These are phyloP conservation scores for Ceriops zippeliana DNA, from an alignment of 345 rosid species.

Conservation along the genomic window DNA sequence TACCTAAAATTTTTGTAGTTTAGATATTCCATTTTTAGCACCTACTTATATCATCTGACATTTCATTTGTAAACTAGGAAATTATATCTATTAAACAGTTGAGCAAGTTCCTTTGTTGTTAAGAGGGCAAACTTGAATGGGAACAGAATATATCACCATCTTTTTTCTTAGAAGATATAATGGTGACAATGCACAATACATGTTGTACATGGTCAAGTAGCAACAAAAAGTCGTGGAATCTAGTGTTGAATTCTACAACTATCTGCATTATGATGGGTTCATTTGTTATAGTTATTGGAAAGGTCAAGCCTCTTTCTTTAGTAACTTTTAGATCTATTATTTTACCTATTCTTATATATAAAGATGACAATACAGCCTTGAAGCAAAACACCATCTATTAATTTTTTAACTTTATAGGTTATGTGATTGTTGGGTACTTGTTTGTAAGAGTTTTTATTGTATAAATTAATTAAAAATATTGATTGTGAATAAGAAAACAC, in stretches of 20 bases:
- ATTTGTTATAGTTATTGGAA: conserved; percentile 69
- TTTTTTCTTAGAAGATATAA: conserved; percentile 34
- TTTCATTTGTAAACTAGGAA: conserved; percentile 45
- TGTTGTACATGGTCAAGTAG: conserved; percentile 69
- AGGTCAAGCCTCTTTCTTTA: conserved; percentile 42
- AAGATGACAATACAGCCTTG: not conserved
- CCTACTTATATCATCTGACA: conserved; percentile 7
- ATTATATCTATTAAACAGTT: conserved; percentile 78
- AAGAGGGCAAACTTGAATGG: conserved; percentile 37
- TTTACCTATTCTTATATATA: not conserved
- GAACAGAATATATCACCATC: conserved; percentile 23
- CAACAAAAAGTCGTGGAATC: conserved; percentile 33
- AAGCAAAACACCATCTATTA: not conserved
- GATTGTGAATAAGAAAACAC: not conserved
- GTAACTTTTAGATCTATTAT: not conserved
- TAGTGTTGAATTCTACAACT: conserved; percentile 53
- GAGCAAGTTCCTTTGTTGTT: conserved; percentile 70
- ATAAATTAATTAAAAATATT: conserved; percentile 1
- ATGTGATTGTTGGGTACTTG: not conserved
- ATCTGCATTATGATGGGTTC: conserved; percentile 61
- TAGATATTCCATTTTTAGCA: conserved; percentile 5
- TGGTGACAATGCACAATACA: conserved; percentile 56
- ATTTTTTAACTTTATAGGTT: not conserved
- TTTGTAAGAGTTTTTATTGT: no score
- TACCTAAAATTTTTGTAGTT: conserved; percentile 11